These are phyloP conservation scores for Nidularia pulvinata DNA, from an alignment of 768 basidiomycete genomes.

Conservation along the genomic window DNA sequence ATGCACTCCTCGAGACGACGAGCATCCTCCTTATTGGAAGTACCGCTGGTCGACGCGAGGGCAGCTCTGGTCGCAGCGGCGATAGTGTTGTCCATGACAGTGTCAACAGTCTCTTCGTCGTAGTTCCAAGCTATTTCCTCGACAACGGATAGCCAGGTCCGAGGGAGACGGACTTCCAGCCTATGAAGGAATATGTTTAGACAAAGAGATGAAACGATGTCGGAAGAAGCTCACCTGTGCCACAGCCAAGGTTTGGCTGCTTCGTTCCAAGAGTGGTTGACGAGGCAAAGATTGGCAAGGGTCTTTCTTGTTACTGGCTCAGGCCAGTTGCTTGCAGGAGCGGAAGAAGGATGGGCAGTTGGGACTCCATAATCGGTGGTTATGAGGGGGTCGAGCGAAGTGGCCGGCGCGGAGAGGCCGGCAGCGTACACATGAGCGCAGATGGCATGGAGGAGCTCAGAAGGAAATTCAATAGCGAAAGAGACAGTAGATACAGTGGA, in stretches of 20 bases:
- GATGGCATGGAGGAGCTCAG: constrained; percentile 72
- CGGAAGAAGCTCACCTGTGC: constrained; percentile 46
- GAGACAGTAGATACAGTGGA: constrained; percentile 18
- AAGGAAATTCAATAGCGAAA: constrained; percentile 51
- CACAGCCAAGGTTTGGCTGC: constrained; percentile 91
- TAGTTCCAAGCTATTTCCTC: constrained; percentile 80
- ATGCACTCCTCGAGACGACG: constrained; percentile 60
- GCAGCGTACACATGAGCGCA: constrained; percentile 72
- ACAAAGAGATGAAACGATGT: constrained; percentile 1
- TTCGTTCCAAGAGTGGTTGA: constrained; percentile 75
- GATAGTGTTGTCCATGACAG: constrained; percentile 67
- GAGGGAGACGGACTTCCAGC: constrained; percentile 80
- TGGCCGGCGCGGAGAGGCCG: constrained; percentile 50
- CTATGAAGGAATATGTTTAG: constrained; percentile 12
- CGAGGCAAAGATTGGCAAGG: constrained; percentile 71
- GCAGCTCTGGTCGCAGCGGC: constrained; percentile 67
- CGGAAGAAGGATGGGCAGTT: constrained; percentile 69
- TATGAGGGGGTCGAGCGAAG: constrained; percentile 74
- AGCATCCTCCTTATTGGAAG: constrained; percentile 37
- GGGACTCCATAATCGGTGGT: constrained; percentile 46
- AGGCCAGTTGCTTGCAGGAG: constrained; percentile 69
- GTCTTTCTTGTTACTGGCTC: constrained; percentile 67
- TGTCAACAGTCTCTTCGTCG: constrained; percentile 62
- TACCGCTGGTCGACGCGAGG: constrained; percentile 39
- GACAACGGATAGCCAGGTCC: constrained; percentile 82